Evolutionary conservation across 306 rosid genomes (phyloP).

Genomic region (Begonia masoniana): DNA sequence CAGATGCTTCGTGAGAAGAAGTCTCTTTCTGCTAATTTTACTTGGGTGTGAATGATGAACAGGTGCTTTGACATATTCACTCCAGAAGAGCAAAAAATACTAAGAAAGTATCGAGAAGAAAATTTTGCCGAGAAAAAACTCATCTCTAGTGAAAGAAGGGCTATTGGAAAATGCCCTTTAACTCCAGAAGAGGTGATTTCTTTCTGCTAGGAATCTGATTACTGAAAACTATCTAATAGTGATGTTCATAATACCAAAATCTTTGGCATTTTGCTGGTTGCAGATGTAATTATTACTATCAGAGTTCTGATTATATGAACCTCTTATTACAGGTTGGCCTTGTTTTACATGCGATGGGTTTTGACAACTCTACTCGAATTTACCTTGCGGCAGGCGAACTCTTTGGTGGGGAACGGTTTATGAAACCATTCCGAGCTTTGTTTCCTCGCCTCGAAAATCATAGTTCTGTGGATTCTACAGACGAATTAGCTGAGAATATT

Average conservation of each 20-base stretch:
- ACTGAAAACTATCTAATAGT: background rate
- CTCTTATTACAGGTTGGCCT: slow-evolving; percentile 63
- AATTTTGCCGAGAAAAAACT: slow-evolving; percentile 86
- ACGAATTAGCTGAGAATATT: slow-evolving; percentile 61
- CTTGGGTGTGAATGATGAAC: slow-evolving; percentile 16
- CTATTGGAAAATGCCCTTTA: slow-evolving; percentile 94
- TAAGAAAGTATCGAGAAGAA: slow-evolving; percentile 66
- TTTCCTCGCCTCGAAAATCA: slow-evolving; percentile 83
- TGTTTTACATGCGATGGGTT: slow-evolving; percentile 47
- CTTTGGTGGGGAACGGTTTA: slow-evolving; percentile 85
- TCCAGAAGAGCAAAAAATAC: slow-evolving; percentile 53
- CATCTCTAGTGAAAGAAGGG: slow-evolving; percentile 72
- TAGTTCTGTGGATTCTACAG: slow-evolving; percentile 59
- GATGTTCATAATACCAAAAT: background rate
- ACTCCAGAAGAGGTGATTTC: slow-evolving; percentile 91
- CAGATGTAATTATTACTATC: too few species aligned
- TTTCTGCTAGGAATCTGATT: slow-evolving; percentile 8
- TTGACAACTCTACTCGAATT: slow-evolving; percentile 41
- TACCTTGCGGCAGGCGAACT: slow-evolving; percentile 76
- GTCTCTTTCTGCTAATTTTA: too few species aligned
- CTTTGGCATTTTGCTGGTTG: background rate
- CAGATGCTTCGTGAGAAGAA: too few species aligned
- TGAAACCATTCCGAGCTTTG: slow-evolving; percentile 69
- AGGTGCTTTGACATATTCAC: slow-evolving; percentile 84
- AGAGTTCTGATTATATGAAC: background rate